Conservation (phyloP, 2,329 filamentous ascomycete species). For the Pseudovirgaria hyperparasitica region DNA sequence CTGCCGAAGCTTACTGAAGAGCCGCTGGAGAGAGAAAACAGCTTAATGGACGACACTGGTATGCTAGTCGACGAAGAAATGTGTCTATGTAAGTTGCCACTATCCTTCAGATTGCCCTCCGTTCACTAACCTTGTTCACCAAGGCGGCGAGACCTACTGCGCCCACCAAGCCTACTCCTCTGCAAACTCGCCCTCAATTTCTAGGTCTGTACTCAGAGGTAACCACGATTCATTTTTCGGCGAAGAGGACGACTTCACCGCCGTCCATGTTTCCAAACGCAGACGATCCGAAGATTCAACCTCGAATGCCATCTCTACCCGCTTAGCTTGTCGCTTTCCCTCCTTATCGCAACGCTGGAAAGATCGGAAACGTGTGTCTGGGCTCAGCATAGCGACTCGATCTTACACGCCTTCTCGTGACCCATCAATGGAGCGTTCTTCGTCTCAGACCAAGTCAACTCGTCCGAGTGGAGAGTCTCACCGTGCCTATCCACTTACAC, state of each 20-base stretch:
- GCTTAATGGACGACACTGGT: slow-evolving; percentile 38
- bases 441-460: slow-evolving; percentile 56
- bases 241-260: slow-evolving; percentile 42
- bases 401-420: slow-evolving; percentile 41
- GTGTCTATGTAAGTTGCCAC: slow-evolving; percentile 1
- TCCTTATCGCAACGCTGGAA: slow-evolving; percentile 43
- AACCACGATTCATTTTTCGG: slow-evolving; percentile 46
- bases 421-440: slow-evolving; percentile 65
- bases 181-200: no score
- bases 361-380: slow-evolving; percentile 30
- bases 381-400: slow-evolving; percentile 21
- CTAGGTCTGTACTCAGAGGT: slow-evolving; percentile 42
- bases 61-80: slow-evolving; percentile 18
- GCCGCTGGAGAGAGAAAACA: slow-evolving; percentile 55
- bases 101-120: slow-evolving; percentile 30
- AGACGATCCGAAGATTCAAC: slow-evolving; percentile 47
- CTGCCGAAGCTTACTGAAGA: slow-evolving; percentile 81
- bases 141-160: no score
- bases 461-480: slow-evolving; percentile 31
- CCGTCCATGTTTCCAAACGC: slow-evolving; percentile 40
- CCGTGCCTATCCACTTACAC: slow-evolving; percentile 14
- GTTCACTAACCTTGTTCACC: no score
- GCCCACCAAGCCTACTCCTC: no score
- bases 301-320: slow-evolving; percentile 48
- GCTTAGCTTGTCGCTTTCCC: slow-evolving; percentile 49